Base-by-base conservation (phyloP, 108 stramenopile genomes). In the Ochromonas danica region DNA sequence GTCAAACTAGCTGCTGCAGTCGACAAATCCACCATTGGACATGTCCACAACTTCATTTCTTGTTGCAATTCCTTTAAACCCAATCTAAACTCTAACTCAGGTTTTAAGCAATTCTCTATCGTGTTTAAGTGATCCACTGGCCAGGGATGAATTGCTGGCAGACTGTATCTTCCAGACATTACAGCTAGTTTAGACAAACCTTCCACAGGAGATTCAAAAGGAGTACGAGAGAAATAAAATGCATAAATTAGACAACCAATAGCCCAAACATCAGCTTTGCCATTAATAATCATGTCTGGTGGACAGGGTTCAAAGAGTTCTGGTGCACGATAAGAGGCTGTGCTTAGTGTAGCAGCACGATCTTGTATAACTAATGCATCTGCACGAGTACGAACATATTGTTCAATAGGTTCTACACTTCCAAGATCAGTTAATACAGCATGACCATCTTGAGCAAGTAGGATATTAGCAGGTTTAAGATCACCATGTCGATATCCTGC, bases 231-330 rank as follows among this genome's bases (percentile, higher is more conserved):
- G 80, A 90, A 95, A 38, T 90, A 89, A 40, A 95, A 60, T 3
- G 91, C 89, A 78, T 91, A 95, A 41, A 95, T 84, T 65, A 92
- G 91, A 81, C 93, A 94, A 45, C 96, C 96, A 82, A 97, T 74
- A 22, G 96, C 94, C 96, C 96, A 97, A 36, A 97, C 89, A 84
- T 97, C 96, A 1, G 94, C 93, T 31, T 87, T 89, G 79, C 43
- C 60, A 63, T 92, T 93, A 61, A 97, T 84, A 40, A 91, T 84
- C 60, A 90, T 89, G 6, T 91, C 79, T 86, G 92, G 89, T 89
- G 90, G 93, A n/a, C n/a, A n/a, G n/a, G 95, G 82, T 85, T 95
- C 94, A 1, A 95, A 92, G 93, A 97, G 94, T 82, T 97, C 96
- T 6, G 96, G 96, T 14, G 93, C 91, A 2, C 96, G 90, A 85